phyloP scores from a whole-genome alignment of 2,329 filamentous ascomycete species.

The Aspergillus melleus region DNA sequence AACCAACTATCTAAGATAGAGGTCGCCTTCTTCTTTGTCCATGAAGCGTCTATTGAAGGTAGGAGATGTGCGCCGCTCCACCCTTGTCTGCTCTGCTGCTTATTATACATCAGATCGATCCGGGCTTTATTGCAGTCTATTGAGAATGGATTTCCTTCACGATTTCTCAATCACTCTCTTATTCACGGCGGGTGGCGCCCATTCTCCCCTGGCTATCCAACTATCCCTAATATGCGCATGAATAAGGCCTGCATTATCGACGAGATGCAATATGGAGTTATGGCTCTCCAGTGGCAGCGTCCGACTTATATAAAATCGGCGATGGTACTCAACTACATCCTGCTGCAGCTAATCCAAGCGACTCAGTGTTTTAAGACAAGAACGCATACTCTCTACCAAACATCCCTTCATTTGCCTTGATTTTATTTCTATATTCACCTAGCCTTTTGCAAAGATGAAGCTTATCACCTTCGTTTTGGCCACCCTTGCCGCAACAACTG shows the following conservation, averaged over 20 bases:
- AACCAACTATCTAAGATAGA: not conserved
- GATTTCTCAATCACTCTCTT: not conserved
- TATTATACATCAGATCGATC: not conserved
- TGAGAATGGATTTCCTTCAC: not conserved
- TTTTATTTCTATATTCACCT: not conserved
- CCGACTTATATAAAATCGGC: not conserved
- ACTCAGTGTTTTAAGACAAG: not conserved
- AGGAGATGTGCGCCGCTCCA: not conserved
- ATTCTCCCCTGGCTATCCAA: not conserved
- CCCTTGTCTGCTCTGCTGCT: not conserved
- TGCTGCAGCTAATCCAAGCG: not conserved
- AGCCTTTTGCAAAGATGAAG: slow-evolving; percentile 44
- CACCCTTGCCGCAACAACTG: slow-evolving; percentile 41
- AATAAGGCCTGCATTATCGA: slow-evolving; percentile 6
- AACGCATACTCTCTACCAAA: not conserved
- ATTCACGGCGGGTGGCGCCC: not conserved
- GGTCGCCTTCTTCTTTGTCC: not conserved
- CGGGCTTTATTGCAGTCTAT: slow-evolving; percentile 1
- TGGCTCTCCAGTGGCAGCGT: not conserved
- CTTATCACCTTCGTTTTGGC: slow-evolving; percentile 44
- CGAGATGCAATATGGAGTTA: not conserved
- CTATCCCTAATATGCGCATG: slow-evolving; percentile 3
- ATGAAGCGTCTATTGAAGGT: not conserved
- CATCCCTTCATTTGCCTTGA: not conserved
- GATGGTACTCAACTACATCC: not conserved